Base-by-base conservation (phyloP, 2,329 filamentous ascomycete genomes). In the Chrysoporthe austroafricana region DNA sequence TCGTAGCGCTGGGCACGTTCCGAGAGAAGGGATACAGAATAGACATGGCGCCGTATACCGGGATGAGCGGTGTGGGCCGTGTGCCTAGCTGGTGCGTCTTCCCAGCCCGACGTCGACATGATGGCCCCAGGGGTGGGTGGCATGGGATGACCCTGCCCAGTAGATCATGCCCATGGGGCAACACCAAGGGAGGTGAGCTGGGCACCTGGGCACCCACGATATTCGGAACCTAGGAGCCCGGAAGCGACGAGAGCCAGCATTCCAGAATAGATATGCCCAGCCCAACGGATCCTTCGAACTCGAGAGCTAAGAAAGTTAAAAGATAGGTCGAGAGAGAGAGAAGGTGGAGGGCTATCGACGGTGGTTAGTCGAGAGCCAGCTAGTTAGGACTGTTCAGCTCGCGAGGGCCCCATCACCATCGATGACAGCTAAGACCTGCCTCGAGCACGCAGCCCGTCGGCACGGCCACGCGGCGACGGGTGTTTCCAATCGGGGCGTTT, bases 151-250 rank as follows among this genome's bases (percentile, higher is more conserved):
- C 16, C 36, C 36, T 42, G 57, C 36, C 39, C 57, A 43, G 57
- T 43, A 60, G 11, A 7, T 43, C 36, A 26, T 7, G 36, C 11
- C 42, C 39, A 16, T 44, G 39, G 39, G 21, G 18, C 26, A 26
- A 26, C 26, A 42, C 39, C 57, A 44, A 44, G 57, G 39, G 57
- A 60, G n/a, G 44, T 44, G 57, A 44, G 57, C 57, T 60, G 57
- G 57, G 39, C 18, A 60, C 39, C 57, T 44, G 57, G 32, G 14
- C 4, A 34, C 36, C 50, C 21, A 54, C 32, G 50, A 54, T 54
- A 54, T 54, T 26, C 32, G 21, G 14, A 34, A 13, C 16, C 21
- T 13, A 32, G 32, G 16, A 54, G 50, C 7, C 26, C 21, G 2
- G 48, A 14, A 32, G 8, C 11, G 9, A 26, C 2, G 13, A 26